Evolutionary conservation across 2,329 filamentous ascomycete species (phyloP).

Genomic region (Fusarium sp.): DNA sequence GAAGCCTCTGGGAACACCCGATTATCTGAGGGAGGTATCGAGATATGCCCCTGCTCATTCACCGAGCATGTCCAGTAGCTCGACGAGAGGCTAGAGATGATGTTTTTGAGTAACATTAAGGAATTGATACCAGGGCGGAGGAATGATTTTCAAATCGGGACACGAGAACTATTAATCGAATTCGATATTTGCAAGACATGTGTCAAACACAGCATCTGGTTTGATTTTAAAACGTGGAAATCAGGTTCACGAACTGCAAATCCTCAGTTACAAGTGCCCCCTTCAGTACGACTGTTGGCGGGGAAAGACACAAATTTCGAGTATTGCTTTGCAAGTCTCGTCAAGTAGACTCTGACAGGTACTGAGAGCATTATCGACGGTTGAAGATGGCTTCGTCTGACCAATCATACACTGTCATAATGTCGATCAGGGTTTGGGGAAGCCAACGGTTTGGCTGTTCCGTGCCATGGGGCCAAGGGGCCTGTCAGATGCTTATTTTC

Average conservation of each 20-base stretch:
- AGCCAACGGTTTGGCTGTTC: neutral
- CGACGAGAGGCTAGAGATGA: neutral
- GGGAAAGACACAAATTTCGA: neutral
- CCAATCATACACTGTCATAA: neutral
- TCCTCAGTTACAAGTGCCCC: neutral
- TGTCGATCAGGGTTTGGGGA: neutral
- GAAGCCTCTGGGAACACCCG: conserved; percentile 37
- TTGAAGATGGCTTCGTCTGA: neutral
- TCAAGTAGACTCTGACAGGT: neutral
- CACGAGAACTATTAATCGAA: neutral
- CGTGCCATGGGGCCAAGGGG: neutral
- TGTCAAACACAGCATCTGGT: neutral
- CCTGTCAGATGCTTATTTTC: conserved; percentile 1
- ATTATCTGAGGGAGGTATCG: conserved; percentile 37
- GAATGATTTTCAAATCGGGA: neutral
- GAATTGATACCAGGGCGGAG: neutral
- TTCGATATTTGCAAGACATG: too few relatives aligned
- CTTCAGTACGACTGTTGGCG: too few relatives aligned
- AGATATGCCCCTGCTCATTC: conserved; percentile 19
- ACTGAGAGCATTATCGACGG: neutral
- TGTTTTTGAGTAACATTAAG: neutral
- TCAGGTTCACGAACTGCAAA: neutral
- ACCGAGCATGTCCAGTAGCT: neutral
- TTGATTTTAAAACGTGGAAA: neutral
- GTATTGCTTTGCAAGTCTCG: neutral